phyloP scores from a whole-genome alignment of 331 rosid genomes.

The Telfairia occidentalis region DNA sequence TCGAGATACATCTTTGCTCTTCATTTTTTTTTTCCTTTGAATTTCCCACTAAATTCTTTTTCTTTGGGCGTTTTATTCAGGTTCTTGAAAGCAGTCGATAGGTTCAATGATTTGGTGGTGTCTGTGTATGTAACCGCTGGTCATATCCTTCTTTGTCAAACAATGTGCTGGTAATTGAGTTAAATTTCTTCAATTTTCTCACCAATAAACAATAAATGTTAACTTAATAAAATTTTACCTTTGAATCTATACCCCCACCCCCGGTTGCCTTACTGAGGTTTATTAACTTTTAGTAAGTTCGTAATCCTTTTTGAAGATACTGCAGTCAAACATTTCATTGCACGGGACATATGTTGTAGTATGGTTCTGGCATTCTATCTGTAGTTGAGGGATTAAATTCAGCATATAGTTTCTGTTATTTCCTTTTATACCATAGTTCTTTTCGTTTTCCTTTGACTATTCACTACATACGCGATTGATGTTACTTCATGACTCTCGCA shows the following conservation, averaged over 20 bases:
- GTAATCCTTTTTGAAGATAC: neutral
- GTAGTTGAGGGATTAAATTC: neutral
- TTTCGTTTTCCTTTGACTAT: slow-evolving; percentile 38
- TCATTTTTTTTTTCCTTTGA: neutral
- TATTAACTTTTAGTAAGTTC: neutral
- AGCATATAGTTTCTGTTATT: neutral
- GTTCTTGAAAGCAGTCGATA: slow-evolving; percentile 87
- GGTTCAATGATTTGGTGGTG: slow-evolving; percentile 82
- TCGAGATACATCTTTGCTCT: neutral
- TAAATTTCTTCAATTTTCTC: neutral
- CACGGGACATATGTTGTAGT: neutral
- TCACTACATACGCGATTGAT: slow-evolving; percentile 62
- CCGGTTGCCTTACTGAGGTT: neutral
- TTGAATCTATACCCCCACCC: neutral
- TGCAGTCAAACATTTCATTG: neutral
- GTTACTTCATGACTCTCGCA: slow-evolving; percentile 88
- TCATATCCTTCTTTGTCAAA: slow-evolving; percentile 63
- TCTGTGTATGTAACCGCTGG: slow-evolving; percentile 96
- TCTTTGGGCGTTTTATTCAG: slow-evolving; percentile 31
- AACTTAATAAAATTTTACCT: neutral
- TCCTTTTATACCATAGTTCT: neutral
- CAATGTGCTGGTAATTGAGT: neutral
- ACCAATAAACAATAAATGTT: neutral
- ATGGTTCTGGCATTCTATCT: neutral
- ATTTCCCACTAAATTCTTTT: neutral